Conservation (phyloP, 805 yeast species). For the Saccharomycopsis amapae region DNA sequence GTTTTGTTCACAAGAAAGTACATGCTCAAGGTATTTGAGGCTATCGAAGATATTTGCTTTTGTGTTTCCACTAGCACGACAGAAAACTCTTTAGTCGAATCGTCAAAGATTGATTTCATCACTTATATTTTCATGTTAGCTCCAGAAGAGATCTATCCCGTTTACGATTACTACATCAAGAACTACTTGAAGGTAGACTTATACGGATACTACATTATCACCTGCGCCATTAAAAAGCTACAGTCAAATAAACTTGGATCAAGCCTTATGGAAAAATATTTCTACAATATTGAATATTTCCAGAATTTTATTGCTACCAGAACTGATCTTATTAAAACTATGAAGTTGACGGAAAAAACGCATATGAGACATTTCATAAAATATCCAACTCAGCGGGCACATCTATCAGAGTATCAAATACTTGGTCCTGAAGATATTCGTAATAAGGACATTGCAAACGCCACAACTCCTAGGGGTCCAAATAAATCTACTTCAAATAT, state of each 20-base stretch:
- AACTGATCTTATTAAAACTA: neutral
- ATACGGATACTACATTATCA: slow-evolving; percentile 8
- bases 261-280: neutral
- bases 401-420: neutral
- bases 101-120: neutral
- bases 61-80: neutral
- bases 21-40: neutral
- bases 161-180: slow-evolving; percentile 1
- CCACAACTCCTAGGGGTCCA: no score
- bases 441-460: no score
- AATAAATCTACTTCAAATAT: no score
- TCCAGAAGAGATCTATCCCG: neutral
- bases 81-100: neutral
- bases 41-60: neutral
- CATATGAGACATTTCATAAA: neutral
- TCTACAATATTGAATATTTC: neutral
- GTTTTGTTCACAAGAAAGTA: neutral
- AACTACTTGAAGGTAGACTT: neutral
- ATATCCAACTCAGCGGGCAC: neutral
- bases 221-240: neutral
- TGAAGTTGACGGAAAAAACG: neutral
- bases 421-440: no score
- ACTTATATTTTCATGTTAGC: neutral
- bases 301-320: neutral
- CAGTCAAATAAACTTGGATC: neutral